These are phyloP conservation scores for Pisolithus orientalis DNA, from an alignment of 768 basidiomycete species.

Conservation along the genomic window DNA sequence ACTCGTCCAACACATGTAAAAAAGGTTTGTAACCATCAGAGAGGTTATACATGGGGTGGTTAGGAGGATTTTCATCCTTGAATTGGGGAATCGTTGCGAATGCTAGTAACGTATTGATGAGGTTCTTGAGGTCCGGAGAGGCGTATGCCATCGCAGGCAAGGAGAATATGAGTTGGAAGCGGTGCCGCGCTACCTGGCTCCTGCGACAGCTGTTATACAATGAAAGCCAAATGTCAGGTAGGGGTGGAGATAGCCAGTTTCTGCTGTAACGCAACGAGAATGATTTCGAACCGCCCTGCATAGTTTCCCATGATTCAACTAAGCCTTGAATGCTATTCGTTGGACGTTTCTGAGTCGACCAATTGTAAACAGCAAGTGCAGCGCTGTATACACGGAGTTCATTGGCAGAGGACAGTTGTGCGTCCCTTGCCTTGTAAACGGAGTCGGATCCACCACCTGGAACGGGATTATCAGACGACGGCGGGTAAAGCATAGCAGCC, in stretches of 20 bases:
- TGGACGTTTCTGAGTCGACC: neutral
- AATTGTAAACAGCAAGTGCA: conserved; percentile 2
- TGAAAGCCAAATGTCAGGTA: conserved; percentile 21
- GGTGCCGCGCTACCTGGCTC: conserved; percentile 2
- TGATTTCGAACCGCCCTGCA: neutral
- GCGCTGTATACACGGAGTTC: conserved; percentile 8
- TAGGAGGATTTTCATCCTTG: conserved; percentile 10
- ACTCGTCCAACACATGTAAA: neutral
- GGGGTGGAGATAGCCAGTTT: conserved; percentile 21
- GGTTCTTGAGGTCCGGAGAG: conserved; percentile 4
- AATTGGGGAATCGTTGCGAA: conserved; percentile 16
- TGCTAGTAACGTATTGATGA: conserved; percentile 27
- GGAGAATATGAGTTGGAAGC: conserved; percentile 23
- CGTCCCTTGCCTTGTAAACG: conserved; percentile 7
- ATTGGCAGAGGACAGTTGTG: neutral
- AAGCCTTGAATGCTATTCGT: conserved; percentile 1
- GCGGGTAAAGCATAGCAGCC: conserved; percentile 9
- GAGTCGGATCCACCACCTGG: neutral
- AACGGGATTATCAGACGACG: neutral
- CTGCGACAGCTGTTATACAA: conserved; percentile 22
- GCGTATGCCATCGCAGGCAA: conserved; percentile 28
- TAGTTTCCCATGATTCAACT: conserved; percentile 5
- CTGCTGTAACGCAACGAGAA: conserved; percentile 16
- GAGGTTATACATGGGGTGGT: conserved; percentile 7
- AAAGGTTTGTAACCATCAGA: conserved; percentile 7